Evolutionary conservation across 352 stramenopile species (phyloP).

Genomic region (Phytophthora meadii): DNA sequence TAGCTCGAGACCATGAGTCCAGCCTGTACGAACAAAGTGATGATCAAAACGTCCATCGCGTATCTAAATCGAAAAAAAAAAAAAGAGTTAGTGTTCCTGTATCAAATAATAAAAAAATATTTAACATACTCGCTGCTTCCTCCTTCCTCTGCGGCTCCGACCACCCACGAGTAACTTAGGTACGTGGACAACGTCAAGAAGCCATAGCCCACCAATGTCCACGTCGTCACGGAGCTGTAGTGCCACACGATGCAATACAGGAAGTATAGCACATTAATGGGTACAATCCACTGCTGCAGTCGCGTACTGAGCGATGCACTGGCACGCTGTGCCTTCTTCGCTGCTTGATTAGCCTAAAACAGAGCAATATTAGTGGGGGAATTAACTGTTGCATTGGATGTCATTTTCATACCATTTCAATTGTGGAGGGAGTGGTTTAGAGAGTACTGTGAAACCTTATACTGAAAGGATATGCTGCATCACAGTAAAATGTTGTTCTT

Average conservation of each 20-base stretch:
- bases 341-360: constrained; percentile 79
- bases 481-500: no score
- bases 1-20: constrained; percentile 85
- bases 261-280: constrained; percentile 85
- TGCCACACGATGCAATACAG: constrained; percentile 82
- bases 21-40: constrained; percentile 83
- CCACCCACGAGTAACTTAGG: constrained; percentile 82
- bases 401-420: constrained; percentile 24
- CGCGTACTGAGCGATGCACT: constrained; percentile 72
- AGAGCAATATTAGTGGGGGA: not conserved
- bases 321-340: constrained; percentile 83
- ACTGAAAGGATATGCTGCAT: no score
- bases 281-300: constrained; percentile 82
- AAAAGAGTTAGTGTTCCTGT: constrained; percentile 1
- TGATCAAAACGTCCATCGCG: constrained; percentile 86
- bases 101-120: constrained; percentile 16
- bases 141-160: constrained; percentile 79
- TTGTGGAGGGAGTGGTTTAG: not conserved
- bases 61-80: constrained; percentile 46
- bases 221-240: constrained; percentile 65
- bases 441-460: no score
- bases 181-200: constrained; percentile 79
- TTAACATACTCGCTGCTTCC: constrained; percentile 73
- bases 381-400: no score
- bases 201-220: constrained; percentile 72